A percentile compares a stretch with the other conserved stretches of the same genome.
Conservation (phyloP, 306 rosid species). For the Quercus parvula region DNA sequence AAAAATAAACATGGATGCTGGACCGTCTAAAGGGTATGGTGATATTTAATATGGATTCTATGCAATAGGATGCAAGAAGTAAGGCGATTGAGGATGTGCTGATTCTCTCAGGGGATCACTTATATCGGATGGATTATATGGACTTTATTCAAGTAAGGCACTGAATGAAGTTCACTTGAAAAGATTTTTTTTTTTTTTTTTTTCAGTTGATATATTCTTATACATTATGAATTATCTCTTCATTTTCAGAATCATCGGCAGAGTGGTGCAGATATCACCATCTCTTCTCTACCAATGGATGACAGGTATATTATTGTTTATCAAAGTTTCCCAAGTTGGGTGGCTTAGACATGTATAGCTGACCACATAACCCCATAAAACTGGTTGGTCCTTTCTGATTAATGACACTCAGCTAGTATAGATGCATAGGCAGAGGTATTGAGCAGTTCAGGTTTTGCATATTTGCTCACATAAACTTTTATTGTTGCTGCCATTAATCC, state of each 20-base stretch:
- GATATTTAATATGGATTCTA: conserved; percentile 3
- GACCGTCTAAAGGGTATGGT: conserved; percentile 2
- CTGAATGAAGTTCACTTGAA: neutral
- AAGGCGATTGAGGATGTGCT: conserved; percentile 84
- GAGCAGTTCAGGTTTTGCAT: neutral
- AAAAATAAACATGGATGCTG: neutral
- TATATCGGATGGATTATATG: conserved; percentile 91
- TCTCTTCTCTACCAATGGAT: conserved; percentile 89
- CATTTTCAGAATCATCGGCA: conserved; percentile 70
- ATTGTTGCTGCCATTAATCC: neutral
- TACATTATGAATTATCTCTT: conserved; percentile 18
- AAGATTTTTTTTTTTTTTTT: neutral
- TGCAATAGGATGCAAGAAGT: conserved; percentile 71
- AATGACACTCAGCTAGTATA: neutral
- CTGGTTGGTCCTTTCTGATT: neutral
- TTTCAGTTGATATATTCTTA: conserved; percentile 4
- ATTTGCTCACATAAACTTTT: neutral
- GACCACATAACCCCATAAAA: neutral
- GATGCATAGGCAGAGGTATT: neutral
- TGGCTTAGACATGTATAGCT: neutral
- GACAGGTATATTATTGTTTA: conserved; percentile 50
- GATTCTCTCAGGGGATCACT: conserved; percentile 91
- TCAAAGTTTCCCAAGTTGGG: neutral
- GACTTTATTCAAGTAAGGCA: conserved; percentile 79
- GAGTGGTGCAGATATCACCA: conserved; percentile 89